phyloP scores from a whole-genome alignment of 2,329 filamentous ascomycete genomes.

The Aspergillus tubingensis region DNA sequence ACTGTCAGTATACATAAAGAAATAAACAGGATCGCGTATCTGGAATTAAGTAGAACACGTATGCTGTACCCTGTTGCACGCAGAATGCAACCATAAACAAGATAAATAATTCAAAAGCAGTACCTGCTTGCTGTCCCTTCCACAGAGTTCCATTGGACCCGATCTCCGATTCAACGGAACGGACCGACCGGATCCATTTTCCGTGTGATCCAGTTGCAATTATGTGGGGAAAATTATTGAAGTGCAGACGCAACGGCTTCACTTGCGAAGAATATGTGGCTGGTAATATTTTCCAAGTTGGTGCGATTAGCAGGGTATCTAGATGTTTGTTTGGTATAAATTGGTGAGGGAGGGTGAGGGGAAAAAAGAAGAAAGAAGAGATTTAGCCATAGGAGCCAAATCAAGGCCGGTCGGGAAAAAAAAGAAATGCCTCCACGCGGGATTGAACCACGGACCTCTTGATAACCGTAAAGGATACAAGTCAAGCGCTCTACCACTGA shows the following conservation, averaged over 20 bases:
- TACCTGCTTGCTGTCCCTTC: no score
- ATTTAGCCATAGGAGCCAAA: no score
- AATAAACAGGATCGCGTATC: no score
- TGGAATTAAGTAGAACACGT: no score
- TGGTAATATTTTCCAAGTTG: no score
- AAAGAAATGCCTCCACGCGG: neutral
- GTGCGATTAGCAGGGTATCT: no score
- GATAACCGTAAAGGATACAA: neutral
- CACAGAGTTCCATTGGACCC: neutral
- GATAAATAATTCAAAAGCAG: no score
- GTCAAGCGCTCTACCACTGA: neutral
- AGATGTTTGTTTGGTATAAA: rapidly evolving
- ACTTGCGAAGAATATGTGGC: neutral
- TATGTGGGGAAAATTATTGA: neutral
- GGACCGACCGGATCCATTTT: neutral
- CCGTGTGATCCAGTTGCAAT: no score
- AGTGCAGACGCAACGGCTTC: neutral
- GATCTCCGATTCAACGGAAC: neutral
- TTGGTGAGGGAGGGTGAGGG: neutral
- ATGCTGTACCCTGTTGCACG: no score
- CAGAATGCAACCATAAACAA: no score
- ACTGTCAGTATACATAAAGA: no score
- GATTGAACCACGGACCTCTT: neutral
- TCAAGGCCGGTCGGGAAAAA: neutral
- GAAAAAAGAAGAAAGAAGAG: neutral